phyloP scores from a whole-genome alignment of 139 green algal genomes.

The Chlorella sp. region DNA sequence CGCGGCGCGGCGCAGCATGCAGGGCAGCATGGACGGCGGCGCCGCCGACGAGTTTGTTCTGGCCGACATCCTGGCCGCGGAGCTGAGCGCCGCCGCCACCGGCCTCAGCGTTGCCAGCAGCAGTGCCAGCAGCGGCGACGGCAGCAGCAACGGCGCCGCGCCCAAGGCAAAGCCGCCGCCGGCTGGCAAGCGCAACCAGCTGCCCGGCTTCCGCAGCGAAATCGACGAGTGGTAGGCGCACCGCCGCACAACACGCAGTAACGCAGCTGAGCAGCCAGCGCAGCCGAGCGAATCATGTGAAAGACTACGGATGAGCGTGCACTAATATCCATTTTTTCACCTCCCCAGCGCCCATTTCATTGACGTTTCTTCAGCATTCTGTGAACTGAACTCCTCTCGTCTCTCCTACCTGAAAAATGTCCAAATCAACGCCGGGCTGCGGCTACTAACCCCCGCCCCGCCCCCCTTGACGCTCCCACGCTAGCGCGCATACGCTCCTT shows the following conservation, averaged over 20 bases:
- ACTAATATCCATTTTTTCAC: no score
- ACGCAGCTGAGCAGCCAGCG: no score
- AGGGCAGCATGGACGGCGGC: constrained; percentile 12
- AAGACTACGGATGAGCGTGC: no score
- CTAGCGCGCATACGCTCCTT: no score
- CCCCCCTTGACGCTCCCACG: no score
- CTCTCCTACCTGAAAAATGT: no score
- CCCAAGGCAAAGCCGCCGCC: background rate
- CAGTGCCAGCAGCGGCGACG: background rate
- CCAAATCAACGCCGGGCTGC: no score
- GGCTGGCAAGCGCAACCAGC: background rate
- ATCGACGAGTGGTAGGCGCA: constrained; percentile 37
- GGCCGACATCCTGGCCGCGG: background rate
- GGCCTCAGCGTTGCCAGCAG: background rate
- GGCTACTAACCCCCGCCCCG: no score
- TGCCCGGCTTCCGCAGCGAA: constrained; percentile 27
- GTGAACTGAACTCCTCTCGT: no score
- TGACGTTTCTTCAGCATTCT: no score
- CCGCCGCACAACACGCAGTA: background rate
- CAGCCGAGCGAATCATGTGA: no score
- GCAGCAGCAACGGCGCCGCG: background rate
- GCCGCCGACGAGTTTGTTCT: background rate
- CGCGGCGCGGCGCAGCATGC: constrained; percentile 7
- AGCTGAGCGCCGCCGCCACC: background rate
- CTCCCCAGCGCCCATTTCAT: no score